phyloP scores from a whole-genome alignment of 805 yeast genomes.

The Suhomyces vadensis region DNA sequence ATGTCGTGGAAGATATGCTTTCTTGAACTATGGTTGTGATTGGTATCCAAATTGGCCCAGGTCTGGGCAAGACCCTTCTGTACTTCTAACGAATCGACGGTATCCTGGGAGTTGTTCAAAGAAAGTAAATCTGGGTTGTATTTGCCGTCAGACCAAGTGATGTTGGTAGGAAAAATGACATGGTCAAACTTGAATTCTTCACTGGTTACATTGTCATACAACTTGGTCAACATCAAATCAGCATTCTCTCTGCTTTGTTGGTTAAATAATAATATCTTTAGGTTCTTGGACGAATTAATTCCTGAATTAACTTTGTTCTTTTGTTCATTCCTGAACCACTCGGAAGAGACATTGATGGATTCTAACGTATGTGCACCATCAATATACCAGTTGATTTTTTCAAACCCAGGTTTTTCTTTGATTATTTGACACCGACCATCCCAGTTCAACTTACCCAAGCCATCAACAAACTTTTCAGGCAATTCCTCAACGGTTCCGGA shows the following conservation, averaged over 20 bases:
- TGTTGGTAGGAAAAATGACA: conserved; percentile 85
- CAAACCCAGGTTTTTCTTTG: conserved; percentile 40
- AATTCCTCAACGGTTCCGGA: conserved; percentile 26
- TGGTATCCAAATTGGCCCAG: conserved; percentile 60
- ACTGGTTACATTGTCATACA: conserved; percentile 43
- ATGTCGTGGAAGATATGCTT: conserved; percentile 67
- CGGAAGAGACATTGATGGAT: conserved; percentile 76
- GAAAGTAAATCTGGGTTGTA: conserved; percentile 85
- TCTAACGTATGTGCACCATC: conserved; percentile 98
- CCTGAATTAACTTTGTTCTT: conserved; percentile 1
- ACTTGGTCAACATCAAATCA: conserved; percentile 54
- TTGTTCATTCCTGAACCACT: conserved; percentile 60
- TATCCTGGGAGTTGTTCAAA: conserved; percentile 75
- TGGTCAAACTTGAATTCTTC: conserved; percentile 58
- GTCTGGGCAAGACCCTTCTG: conserved; percentile 72
- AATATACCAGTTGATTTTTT: conserved; percentile 67
- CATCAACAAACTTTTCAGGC: conserved; percentile 54
- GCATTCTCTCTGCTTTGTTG: conserved; percentile 91
- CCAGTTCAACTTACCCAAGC: conserved; percentile 74
- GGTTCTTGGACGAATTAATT: conserved; percentile 27
- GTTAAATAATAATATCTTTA: conserved; percentile 71
- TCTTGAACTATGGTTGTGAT: conserved; percentile 26
- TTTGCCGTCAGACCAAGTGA: conserved; percentile 82
- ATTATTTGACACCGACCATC: conserved; percentile 94
- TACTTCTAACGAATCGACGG: conserved; percentile 75